Percentiles rank a stretch among this genome's conserved stretches.
Conservation (phyloP, 345 rosid genomes). For the Draba incana region DNA sequence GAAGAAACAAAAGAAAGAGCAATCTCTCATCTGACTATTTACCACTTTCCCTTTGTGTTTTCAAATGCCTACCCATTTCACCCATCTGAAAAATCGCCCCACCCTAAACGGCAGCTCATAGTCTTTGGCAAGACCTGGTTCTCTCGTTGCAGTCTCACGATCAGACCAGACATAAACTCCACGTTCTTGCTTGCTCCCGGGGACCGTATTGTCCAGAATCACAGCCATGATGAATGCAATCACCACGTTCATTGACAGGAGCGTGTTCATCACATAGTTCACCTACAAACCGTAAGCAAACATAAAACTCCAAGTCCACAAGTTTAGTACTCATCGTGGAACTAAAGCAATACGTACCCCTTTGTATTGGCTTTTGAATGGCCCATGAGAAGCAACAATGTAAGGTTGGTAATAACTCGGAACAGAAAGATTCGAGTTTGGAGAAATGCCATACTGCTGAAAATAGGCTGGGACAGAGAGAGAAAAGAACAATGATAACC, state of each 20-base stretch:
- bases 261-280: constrained; percentile 86
- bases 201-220: constrained; percentile 89
- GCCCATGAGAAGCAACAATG: constrained; percentile 88
- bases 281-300: constrained; percentile 50
- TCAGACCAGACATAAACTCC: constrained; percentile 94
- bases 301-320: background rate
- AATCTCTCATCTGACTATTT: constrained; percentile 45
- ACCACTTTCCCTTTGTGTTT: constrained; percentile 31
- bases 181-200: constrained; percentile 88
- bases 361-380: constrained; percentile 63
- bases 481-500: constrained; percentile 81
- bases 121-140: constrained; percentile 82
- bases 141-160: constrained; percentile 83
- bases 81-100: constrained; percentile 89
- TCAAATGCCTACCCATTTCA: constrained; percentile 96
- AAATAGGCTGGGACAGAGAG: constrained; percentile 93
- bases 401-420: constrained; percentile 93
- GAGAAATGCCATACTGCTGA: constrained; percentile 87
- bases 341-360: constrained; percentile 60
- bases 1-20: background rate
- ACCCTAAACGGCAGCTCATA: constrained; percentile 86
- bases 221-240: constrained; percentile 89
- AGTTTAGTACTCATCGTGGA: background rate
- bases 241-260: constrained; percentile 79
- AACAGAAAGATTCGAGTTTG: constrained; percentile 72